A percentile compares a stretch with the other conserved stretches of the same genome.
Evolutionary conservation across 2,329 filamentous ascomycete species (phyloP).

Genomic region (Chrysoporthe cubensis): DNA sequence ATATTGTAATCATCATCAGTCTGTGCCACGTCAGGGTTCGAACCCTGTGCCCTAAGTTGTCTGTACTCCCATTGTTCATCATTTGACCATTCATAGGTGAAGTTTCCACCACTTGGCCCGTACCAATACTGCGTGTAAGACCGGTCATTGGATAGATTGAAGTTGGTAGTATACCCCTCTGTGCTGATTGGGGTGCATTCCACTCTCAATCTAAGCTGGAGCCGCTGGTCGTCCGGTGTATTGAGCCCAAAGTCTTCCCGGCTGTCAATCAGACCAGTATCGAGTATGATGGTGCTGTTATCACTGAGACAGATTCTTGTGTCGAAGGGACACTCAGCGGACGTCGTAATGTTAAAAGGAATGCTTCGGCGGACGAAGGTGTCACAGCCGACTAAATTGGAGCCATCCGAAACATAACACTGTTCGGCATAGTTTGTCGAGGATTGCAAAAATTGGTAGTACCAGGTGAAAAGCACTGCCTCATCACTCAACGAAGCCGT

Average conservation of each 20-base stretch:
- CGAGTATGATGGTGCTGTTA: neutral
- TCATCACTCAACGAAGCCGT: neutral
- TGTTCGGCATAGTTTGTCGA: slow-evolving; percentile 6
- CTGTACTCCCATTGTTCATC: neutral
- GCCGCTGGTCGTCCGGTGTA: slow-evolving; percentile 1
- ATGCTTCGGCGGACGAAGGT: neutral
- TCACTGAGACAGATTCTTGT: neutral
- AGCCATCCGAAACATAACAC: neutral
- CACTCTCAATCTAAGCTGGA: slow-evolving; percentile 8
- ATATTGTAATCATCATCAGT: slow-evolving; percentile 9
- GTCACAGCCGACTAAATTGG: neutral
- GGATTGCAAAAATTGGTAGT: neutral
- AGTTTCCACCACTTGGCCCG: neutral
- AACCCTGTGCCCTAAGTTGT: neutral
- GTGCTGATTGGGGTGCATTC: slow-evolving; percentile 9
- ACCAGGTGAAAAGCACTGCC: neutral
- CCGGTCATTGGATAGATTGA: neutral
- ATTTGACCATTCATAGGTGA: slow-evolving; percentile 1
- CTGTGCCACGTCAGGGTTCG: neutral
- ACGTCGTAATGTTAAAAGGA: neutral
- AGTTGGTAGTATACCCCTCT: neutral
- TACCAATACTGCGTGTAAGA: slow-evolving; percentile 8
- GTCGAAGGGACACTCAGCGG: neutral
- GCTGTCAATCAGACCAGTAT: slow-evolving; percentile 6
- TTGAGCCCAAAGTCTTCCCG: slow-evolving; percentile 8